These are phyloP conservation scores for Skeletonema grethae DNA, from an alignment of 108 stramenopile genomes.

Conservation along the genomic window DNA sequence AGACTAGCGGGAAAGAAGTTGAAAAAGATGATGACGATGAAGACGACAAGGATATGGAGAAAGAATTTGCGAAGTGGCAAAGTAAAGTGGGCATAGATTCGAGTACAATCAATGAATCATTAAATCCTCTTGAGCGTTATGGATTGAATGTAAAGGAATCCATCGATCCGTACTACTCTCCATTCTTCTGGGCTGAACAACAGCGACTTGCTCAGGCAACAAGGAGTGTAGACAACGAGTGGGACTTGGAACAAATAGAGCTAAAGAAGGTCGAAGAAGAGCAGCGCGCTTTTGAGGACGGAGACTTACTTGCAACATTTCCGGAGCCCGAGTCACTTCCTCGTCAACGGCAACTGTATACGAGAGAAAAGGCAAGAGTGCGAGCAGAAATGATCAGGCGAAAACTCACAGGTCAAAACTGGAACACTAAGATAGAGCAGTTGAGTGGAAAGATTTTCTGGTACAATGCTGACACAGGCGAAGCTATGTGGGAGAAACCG, in stretches of 20 bases:
- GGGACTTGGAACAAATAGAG: slow-evolving; percentile 79
- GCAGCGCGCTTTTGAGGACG: slow-evolving; percentile 68
- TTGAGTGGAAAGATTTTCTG: slow-evolving; percentile 61
- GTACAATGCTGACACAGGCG: slow-evolving; percentile 90
- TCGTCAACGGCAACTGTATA: slow-evolving; percentile 77
- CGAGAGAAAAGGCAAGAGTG: slow-evolving; percentile 72
- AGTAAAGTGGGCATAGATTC: slow-evolving; percentile 83
- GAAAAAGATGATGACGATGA: slow-evolving; percentile 40
- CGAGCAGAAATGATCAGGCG: slow-evolving; percentile 71
- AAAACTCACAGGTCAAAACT: slow-evolving; percentile 80
- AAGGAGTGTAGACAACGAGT: slow-evolving; percentile 52
- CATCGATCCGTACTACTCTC: slow-evolving; percentile 82
- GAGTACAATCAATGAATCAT: slow-evolving; percentile 69
- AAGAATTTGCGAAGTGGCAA: slow-evolving; percentile 94
- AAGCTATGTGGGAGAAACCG: slow-evolving; percentile 82
- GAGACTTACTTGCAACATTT: slow-evolving; percentile 79
- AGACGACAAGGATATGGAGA: slow-evolving; percentile 65
- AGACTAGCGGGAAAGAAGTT: slow-evolving; percentile 3
- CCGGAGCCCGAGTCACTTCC: slow-evolving; percentile 70
- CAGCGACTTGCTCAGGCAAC: slow-evolving; percentile 48
- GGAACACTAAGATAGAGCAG: slow-evolving; percentile 62
- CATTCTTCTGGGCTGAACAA: slow-evolving; percentile 64
- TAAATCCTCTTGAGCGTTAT: slow-evolving; percentile 79
- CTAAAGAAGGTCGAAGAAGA: slow-evolving; percentile 71
- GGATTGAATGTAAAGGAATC: slow-evolving; percentile 69